phyloP scores from a whole-genome alignment of 2,329 filamentous ascomycete species.

The Coleophoma eucalyptorum region DNA sequence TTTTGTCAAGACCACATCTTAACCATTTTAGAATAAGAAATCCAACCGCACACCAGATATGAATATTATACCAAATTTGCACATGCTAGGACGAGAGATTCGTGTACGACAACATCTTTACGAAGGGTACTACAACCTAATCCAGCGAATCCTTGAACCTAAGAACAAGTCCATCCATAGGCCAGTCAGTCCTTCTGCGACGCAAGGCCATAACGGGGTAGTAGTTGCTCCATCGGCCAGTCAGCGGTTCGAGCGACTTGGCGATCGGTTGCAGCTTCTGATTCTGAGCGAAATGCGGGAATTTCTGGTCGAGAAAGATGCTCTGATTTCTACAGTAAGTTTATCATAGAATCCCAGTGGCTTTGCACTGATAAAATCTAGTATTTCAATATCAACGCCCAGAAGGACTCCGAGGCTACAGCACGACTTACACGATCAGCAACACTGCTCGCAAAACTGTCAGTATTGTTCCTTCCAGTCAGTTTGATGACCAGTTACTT shows the following conservation, averaged over 20 bases:
- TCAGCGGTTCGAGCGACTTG: constrained; percentile 55
- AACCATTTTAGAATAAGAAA: constrained; percentile 26
- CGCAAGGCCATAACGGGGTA: constrained; percentile 16
- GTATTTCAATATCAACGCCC: constrained; percentile 76
- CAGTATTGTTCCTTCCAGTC: constrained; percentile 72
- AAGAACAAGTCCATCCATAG: constrained; percentile 25
- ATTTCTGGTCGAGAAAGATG: constrained; percentile 66
- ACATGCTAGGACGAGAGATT: constrained; percentile 57
- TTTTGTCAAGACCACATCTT: neutral
- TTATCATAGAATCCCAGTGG: neutral
- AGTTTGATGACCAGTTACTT: constrained; percentile 74
- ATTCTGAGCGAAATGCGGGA: constrained; percentile 60
- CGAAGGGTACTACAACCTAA: constrained; percentile 54
- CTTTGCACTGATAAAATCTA: constrained; percentile 27
- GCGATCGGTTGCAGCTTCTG: constrained; percentile 54
- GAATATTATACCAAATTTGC: constrained; percentile 53
- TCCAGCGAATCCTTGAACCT: constrained; percentile 47
- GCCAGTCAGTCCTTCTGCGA: neutral
- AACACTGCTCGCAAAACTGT: constrained; percentile 69
- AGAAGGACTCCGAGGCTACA: constrained; percentile 70
- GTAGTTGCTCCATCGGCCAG: constrained; percentile 41
- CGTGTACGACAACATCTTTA: constrained; percentile 58
- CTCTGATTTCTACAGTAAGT: constrained; percentile 60
- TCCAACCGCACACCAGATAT: constrained; percentile 34
- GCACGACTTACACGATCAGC: constrained; percentile 69